Evolutionary conservation across 306 rosid genomes (phyloP).

Genomic region (Ochetophila trinervis): DNA sequence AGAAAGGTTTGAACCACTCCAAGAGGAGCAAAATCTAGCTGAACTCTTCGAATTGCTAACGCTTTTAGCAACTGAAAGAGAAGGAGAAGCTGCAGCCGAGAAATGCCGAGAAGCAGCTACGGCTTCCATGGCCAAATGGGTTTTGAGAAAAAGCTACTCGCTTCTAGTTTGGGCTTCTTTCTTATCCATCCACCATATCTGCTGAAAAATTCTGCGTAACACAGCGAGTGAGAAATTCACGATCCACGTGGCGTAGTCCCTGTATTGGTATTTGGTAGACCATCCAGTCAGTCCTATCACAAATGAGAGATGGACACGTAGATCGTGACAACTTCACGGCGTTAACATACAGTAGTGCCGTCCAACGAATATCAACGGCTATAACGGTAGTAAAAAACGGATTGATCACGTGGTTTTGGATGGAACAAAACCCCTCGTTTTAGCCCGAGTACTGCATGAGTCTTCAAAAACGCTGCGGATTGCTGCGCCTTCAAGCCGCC

Average conservation of each 20-base stretch:
- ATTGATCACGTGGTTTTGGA: too few species aligned
- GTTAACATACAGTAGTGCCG: too few species aligned
- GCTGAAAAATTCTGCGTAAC: not conserved
- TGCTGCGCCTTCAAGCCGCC: conserved; percentile 15
- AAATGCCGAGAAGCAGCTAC: conserved; percentile 70
- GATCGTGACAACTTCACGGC: too few species aligned
- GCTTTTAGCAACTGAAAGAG: conserved; percentile 28
- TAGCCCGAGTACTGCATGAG: not conserved
- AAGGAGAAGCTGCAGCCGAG: conserved; percentile 37
- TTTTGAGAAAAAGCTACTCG: too few species aligned
- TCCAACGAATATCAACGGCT: too few species aligned
- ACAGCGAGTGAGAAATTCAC: too few species aligned
- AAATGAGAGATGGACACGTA: too few species aligned
- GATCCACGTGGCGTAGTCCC: too few species aligned
- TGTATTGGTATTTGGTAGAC: too few species aligned
- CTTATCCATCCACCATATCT: not conserved
- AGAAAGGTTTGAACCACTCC: conserved; percentile 31
- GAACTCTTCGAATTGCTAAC: conserved; percentile 32
- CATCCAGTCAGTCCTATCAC: too few species aligned
- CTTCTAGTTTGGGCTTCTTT: not conserved
- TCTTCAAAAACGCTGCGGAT: not conserved
- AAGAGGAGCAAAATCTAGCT: conserved; percentile 41
- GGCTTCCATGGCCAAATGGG: conserved; percentile 57
- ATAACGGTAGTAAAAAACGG: too few species aligned
- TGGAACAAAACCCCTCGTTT: too few species aligned